phyloP scores from a whole-genome alignment of 2,329 filamentous ascomycete species.

The Nemania bipapillata region DNA sequence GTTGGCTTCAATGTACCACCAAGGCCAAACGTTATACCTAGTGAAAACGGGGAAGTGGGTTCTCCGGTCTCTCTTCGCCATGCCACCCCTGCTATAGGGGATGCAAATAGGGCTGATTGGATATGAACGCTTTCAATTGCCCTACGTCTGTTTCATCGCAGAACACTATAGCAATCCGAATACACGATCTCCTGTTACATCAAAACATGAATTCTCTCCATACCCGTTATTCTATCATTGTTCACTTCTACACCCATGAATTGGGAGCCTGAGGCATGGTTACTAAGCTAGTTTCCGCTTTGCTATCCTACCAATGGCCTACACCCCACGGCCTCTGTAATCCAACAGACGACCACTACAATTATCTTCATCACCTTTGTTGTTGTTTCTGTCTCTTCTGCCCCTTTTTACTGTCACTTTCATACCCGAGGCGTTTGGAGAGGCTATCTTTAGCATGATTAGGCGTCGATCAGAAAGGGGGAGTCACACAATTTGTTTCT shows the following conservation, averaged over 20 bases:
- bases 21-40: conserved; percentile 44
- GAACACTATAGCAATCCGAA: not conserved
- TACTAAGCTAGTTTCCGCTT: not conserved
- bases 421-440: conserved; percentile 40
- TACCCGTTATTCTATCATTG: not conserved
- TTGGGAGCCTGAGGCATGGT: not conserved
- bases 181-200: not conserved
- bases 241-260: not conserved
- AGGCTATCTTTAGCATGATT: conserved; percentile 44
- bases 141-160: not conserved
- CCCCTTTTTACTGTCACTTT: conserved; percentile 30
- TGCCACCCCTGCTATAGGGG: conserved; percentile 41
- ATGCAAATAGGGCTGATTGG: conserved; percentile 43
- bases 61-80: conserved; percentile 35
- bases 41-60: conserved; percentile 27
- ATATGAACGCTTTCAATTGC: conserved; percentile 41
- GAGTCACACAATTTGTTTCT: conserved; percentile 35
- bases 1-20: conserved; percentile 56
- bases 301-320: not conserved
- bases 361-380: conserved; percentile 37
- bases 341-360: conserved; percentile 29
- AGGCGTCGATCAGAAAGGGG: conserved; percentile 46
- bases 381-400: conserved; percentile 29
- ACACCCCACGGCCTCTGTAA: not conserved
- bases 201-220: not conserved